Evolutionary conservation across 495 filamentous ascomycete species (phyloP).

Genomic region (Cenococcum geophilum): DNA sequence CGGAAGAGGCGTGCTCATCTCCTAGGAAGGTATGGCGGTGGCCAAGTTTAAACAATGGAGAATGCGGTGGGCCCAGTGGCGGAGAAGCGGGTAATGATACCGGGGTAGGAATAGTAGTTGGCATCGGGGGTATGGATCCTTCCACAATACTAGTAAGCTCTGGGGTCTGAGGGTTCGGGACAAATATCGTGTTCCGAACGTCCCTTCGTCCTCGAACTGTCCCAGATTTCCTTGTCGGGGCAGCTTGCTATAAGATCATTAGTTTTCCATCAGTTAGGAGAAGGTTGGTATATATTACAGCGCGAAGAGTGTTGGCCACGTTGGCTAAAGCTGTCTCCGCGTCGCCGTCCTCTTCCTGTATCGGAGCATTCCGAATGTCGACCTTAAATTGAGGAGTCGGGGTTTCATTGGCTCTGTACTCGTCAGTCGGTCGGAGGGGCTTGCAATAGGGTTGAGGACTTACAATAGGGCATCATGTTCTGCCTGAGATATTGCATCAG

Average conservation of each 20-base stretch:
- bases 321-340: conserved; percentile 83
- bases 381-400: conserved; percentile 65
- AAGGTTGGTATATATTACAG: conserved; percentile 44
- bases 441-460: conserved; percentile 7
- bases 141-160: conserved; percentile 30
- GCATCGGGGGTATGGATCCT: conserved; percentile 15
- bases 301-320: conserved; percentile 78
- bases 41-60: conserved; percentile 35
- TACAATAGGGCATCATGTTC: conserved; percentile 64
- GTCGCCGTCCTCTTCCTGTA: conserved; percentile 85
- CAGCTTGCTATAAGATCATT: conserved; percentile 44
- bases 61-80: conserved; percentile 21
- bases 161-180: conserved; percentile 30
- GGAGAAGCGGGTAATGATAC: conserved; percentile 15
- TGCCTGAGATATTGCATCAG: conserved; percentile 79
- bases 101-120: conserved; percentile 3
- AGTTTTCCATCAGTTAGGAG: conserved; percentile 3
- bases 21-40: conserved; percentile 28
- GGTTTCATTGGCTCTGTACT: conserved; percentile 11
- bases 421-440: not conserved
- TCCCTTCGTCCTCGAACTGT: conserved; percentile 85
- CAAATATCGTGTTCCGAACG: conserved; percentile 52
- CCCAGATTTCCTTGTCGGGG: conserved; percentile 57
- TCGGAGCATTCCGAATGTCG: conserved; percentile 86
- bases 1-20: conserved; percentile 62